A percentile compares a stretch with the other conserved stretches of the same genome.
Evolutionary conservation across 2,329 filamentous ascomycete genomes (phyloP).

Genomic region (Colletotrichum limetticola): DNA sequence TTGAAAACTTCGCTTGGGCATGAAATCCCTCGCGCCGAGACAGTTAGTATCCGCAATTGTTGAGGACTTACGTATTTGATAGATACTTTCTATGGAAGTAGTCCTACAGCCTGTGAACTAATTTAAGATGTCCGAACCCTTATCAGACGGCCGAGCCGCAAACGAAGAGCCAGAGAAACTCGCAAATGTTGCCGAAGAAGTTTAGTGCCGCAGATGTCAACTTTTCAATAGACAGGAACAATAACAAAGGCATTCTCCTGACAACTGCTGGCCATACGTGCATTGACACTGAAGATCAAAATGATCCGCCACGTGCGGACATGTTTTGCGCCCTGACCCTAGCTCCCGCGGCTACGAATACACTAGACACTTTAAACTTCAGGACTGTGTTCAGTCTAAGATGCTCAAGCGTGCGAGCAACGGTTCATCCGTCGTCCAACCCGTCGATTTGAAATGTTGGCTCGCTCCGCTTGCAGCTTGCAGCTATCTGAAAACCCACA

Average conservation of each 20-base stretch:
- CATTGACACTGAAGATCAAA: neutral
- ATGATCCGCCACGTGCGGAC: constrained; percentile 3
- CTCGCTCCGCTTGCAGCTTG: neutral
- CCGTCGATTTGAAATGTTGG: neutral
- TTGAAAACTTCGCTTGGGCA: neutral
- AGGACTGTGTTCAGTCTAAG: constrained; percentile 18
- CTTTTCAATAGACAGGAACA: neutral
- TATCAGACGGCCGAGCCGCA: neutral
- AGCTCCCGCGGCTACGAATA: constrained; percentile 7
- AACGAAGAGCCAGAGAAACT: neutral
- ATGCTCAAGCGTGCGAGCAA: neutral
- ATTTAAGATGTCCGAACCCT: neutral
- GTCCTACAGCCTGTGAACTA: neutral
- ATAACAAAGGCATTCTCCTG: neutral
- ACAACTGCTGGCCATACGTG: neutral
- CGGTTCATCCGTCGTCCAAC: neutral
- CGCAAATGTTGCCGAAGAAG: neutral
- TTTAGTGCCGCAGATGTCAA: neutral
- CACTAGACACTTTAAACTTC: neutral
- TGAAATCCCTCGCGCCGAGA: neutral
- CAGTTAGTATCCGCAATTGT: constrained; percentile 17
- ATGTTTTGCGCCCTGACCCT: neutral
- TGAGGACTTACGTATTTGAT: neutral
- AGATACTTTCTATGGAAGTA: neutral
- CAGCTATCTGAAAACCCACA: neutral